phyloP scores from a whole-genome alignment of 2,329 filamentous ascomycete genomes.

The Phaeosphaeria sp. region DNA sequence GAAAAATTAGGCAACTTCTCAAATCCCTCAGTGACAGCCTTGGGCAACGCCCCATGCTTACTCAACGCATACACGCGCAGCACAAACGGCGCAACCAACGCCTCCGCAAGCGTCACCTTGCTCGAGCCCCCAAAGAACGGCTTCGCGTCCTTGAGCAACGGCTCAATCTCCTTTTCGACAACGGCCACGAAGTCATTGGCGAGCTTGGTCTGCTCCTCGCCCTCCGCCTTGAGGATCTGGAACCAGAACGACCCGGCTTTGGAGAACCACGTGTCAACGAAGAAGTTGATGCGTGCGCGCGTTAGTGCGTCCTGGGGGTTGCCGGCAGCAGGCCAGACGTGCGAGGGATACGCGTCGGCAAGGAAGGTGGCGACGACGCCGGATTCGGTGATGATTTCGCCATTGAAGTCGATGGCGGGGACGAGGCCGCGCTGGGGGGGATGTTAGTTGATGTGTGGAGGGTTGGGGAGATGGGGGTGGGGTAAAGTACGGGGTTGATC shows the following conservation, averaged over 20 bases:
- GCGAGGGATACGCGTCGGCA: conserved; percentile 72
- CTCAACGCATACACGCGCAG: conserved; percentile 64
- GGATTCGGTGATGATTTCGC: conserved; percentile 75
- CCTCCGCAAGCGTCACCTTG: conserved; percentile 76
- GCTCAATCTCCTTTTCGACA: conserved; percentile 75
- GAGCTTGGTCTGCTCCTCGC: conserved; percentile 58
- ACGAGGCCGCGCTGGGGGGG: conserved; percentile 69
- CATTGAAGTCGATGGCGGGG: conserved; percentile 69
- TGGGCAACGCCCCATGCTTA: conserved; percentile 63
- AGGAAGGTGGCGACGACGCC: conserved; percentile 75
- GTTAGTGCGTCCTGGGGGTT: conserved; percentile 63
- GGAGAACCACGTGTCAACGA: conserved; percentile 72
- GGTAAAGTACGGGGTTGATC: conserved; percentile 68
- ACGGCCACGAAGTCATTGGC: conserved; percentile 61
- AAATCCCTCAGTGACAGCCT: conserved; percentile 56
- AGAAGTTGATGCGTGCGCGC: conserved; percentile 73
- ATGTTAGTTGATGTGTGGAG: background rate
- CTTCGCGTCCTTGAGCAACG: conserved; percentile 61
- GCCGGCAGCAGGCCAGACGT: conserved; percentile 66
- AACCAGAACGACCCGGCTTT: conserved; percentile 63
- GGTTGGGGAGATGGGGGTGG: background rate
- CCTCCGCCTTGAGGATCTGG: conserved; percentile 56
- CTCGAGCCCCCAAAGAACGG: conserved; percentile 56
- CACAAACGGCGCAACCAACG: conserved; percentile 70
- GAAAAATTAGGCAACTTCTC: conserved; percentile 69